phyloP scores from a whole-genome alignment of 768 basidiomycete species.

The Kwoniella sp. region DNA sequence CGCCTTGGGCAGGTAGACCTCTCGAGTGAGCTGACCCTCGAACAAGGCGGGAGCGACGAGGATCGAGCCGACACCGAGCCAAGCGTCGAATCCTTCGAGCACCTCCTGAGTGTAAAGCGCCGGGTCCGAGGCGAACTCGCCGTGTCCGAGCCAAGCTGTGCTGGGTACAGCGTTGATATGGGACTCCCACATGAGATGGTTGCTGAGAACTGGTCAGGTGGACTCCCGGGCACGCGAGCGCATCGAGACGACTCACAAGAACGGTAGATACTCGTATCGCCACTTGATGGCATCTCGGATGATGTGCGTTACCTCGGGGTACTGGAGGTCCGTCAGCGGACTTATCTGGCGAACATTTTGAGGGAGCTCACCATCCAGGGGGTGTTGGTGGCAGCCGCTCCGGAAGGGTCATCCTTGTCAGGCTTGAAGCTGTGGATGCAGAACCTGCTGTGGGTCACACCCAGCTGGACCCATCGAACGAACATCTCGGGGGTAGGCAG shows the following conservation, averaged over 20 bases:
- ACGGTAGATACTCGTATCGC: conserved; percentile 49
- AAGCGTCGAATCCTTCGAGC: conserved; percentile 48
- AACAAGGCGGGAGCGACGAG: conserved; percentile 42
- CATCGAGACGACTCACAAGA: conserved; percentile 45
- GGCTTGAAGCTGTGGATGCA: conserved; percentile 50
- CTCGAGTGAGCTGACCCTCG: conserved; percentile 29
- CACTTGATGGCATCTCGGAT: conserved; percentile 45
- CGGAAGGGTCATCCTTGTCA: conserved; percentile 34
- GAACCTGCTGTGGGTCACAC: conserved; percentile 45
- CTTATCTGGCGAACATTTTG: neutral
- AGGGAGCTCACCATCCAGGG: conserved; percentile 45
- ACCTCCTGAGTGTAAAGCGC: conserved; percentile 40
- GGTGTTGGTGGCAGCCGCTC: conserved; percentile 38
- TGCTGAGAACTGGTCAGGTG: conserved; percentile 18
- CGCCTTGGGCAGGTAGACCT: conserved; percentile 47
- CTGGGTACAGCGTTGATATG: conserved; percentile 37
- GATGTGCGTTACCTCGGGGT: conserved; percentile 44
- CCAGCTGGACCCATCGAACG: conserved; percentile 47
- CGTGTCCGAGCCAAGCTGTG: conserved; percentile 43
- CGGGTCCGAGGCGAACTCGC: conserved; percentile 41
- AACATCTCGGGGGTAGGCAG: conserved; percentile 46
- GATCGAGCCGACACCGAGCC: conserved; percentile 46
- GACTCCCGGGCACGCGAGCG: too few relatives aligned
- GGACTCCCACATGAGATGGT: conserved; percentile 44
- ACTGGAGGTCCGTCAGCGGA: conserved; percentile 13